Evolutionary conservation across 2,329 filamentous ascomycete species (phyloP).

Genomic region (Aureobasidium sp.): DNA sequence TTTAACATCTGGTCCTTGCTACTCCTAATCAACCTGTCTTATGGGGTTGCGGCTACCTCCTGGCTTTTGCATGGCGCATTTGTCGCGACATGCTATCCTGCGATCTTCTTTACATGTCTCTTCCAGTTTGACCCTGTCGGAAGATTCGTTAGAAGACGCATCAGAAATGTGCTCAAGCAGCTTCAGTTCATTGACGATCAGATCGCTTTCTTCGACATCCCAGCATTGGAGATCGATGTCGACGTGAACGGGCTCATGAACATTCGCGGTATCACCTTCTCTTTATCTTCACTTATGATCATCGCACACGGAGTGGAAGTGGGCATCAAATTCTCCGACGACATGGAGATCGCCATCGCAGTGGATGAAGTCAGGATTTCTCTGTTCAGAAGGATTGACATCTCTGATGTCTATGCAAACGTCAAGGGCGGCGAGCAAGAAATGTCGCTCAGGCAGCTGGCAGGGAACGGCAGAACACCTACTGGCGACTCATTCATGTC

Average conservation of each 20-base stretch:
- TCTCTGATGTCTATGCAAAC: conserved; percentile 46
- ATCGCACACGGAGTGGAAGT: conserved; percentile 46
- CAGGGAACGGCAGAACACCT: conserved; percentile 28
- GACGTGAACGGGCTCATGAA: conserved; percentile 45
- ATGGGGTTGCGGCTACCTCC: conserved; percentile 41
- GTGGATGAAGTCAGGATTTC: conserved; percentile 40
- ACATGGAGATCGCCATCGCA: conserved; percentile 45
- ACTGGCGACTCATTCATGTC: conserved; percentile 35
- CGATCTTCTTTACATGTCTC: conserved; percentile 35
- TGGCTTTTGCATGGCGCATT: conserved; percentile 44
- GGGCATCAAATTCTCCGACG: conserved; percentile 43
- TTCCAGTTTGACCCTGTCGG: conserved; percentile 38
- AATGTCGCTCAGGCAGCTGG: conserved; percentile 39
- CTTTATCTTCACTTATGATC: conserved; percentile 40
- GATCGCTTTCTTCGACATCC: conserved; percentile 41
- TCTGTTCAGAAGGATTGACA: conserved; percentile 42
- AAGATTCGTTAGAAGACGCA: conserved; percentile 27
- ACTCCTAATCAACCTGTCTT: conserved; percentile 37
- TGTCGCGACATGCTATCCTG: conserved; percentile 32
- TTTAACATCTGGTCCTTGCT: conserved; percentile 41
- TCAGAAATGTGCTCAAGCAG: conserved; percentile 31
- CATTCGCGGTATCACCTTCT: conserved; percentile 44
- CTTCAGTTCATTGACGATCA: conserved; percentile 45
- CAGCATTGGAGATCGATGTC: conserved; percentile 46
- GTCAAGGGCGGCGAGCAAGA: conserved; percentile 44